Conservation (phyloP, 805 yeast species). For the Teunomyces kruisii region DNA sequence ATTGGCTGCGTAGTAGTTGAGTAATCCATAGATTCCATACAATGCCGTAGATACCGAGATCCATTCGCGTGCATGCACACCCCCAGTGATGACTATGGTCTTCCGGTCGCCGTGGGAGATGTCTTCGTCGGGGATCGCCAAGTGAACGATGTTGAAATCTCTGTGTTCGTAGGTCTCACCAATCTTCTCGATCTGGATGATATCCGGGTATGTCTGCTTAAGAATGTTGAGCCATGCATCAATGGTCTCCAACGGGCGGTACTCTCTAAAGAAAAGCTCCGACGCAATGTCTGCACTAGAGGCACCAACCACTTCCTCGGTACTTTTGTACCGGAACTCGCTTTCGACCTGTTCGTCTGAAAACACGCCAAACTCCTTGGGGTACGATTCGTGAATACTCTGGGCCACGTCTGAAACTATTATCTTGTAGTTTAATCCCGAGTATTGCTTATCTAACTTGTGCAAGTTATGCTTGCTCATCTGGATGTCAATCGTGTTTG, state of each 20-base stretch:
- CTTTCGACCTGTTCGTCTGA: constrained; percentile 13
- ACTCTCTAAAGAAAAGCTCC: constrained; percentile 69
- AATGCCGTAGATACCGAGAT: constrained; percentile 69
- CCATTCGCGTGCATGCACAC: constrained; percentile 93
- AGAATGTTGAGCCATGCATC: constrained; percentile 70
- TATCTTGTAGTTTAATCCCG: constrained; percentile 32
- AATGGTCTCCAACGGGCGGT: constrained; percentile 65
- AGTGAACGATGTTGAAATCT: constrained; percentile 63
- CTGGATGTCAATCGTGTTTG: constrained; percentile 49
- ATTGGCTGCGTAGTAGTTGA: constrained; percentile 28
- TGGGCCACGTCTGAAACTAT: constrained; percentile 60
- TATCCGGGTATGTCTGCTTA: constrained; percentile 59
- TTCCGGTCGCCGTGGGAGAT: constrained; percentile 39
- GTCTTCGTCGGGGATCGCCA: constrained; percentile 48
- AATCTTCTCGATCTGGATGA: constrained; percentile 61
- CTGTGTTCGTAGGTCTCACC: constrained; percentile 80
- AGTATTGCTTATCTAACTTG: constrained; percentile 19
- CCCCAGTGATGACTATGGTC: constrained; percentile 78
- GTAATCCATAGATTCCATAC: constrained; percentile 45
- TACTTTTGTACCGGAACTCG: constrained; percentile 6
- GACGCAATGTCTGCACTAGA: constrained; percentile 18
- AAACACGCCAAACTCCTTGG: constrained; percentile 18
- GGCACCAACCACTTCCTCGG: constrained; percentile 12
- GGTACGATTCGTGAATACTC: constrained; percentile 55
- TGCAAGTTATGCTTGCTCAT: constrained; percentile 18